A percentile compares a stretch with the other conserved stretches of the same genome.
phyloP scores from a whole-genome alignment of 2,329 filamentous ascomycete species.

The Sclerotinia sclerotiorum region DNA sequence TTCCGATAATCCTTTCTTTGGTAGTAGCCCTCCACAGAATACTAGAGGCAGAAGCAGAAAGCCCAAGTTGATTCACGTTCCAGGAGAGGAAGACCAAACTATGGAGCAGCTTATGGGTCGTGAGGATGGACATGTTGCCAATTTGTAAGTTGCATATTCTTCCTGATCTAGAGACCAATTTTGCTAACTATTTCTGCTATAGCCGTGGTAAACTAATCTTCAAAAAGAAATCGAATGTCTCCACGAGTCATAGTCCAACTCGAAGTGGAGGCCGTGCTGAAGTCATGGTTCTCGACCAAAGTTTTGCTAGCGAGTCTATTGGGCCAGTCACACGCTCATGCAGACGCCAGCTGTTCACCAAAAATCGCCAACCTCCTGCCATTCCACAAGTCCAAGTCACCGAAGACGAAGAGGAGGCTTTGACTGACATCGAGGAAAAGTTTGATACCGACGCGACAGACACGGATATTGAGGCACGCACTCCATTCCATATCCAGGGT shows the following conservation, averaged over 20 bases:
- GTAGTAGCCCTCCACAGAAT: constrained; percentile 41
- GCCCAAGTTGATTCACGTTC: constrained; percentile 52
- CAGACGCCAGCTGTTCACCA: constrained; percentile 18
- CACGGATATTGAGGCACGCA: constrained; percentile 15
- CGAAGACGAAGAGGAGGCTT: constrained; percentile 55
- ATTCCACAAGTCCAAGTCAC: constrained; percentile 60
- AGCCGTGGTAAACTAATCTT: constrained; percentile 81
- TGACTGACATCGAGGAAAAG: constrained; percentile 51
- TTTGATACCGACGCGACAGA: constrained; percentile 13
- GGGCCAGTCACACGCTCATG: constrained; percentile 61
- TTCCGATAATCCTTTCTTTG: constrained; percentile 71
- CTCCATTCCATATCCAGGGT: constrained; percentile 35
- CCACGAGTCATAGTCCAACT: constrained; percentile 27
- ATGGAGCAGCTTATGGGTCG: constrained; percentile 60
- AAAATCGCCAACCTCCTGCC: constrained; percentile 43
- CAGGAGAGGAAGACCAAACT: constrained; percentile 51
- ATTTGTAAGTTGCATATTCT: constrained; percentile 65
- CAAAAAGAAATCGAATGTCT: constrained; percentile 50
- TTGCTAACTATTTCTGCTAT: constrained; percentile 36
- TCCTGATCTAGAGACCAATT: constrained; percentile 15
- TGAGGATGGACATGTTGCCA: constrained; percentile 71
- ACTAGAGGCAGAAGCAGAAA: constrained; percentile 53
- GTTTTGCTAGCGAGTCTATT: constrained; percentile 39
- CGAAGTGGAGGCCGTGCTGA: constrained; percentile 34
- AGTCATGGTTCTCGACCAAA: constrained; percentile 41